These are phyloP conservation scores for Ustilago vetiveriae DNA, from an alignment of 1,284 basidiomycete species.

Conservation along the genomic window DNA sequence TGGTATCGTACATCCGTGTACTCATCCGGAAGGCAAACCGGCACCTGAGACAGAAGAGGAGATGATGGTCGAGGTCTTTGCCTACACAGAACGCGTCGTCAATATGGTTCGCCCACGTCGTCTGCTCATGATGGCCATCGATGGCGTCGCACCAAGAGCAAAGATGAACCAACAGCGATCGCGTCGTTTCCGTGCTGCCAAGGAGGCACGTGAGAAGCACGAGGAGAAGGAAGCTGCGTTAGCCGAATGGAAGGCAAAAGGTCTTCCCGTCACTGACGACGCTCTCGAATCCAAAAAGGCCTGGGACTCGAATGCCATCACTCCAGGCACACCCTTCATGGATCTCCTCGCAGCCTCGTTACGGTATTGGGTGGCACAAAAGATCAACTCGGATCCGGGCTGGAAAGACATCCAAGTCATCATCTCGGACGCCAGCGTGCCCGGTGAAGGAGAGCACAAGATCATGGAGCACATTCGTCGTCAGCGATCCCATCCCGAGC, in stretches of 20 bases:
- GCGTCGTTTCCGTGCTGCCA: conserved; percentile 90
- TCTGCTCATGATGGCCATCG: conserved; percentile 97
- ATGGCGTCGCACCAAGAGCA: conserved; percentile 95
- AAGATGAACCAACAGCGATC: conserved; percentile 99
- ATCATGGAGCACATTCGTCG: conserved; percentile 98
- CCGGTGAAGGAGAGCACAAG: conserved; percentile 99
- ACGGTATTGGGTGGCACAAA: conserved; percentile 95
- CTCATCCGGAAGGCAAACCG: conserved; percentile 90
- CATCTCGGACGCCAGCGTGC: conserved; percentile 95
- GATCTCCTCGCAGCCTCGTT: conserved; percentile 85
- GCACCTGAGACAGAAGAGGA: conserved; percentile 97
- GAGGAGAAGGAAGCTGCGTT: conserved; percentile 83
- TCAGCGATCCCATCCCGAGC: conserved; percentile 83
- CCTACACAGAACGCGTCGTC: conserved; percentile 95
- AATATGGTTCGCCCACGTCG: conserved; percentile 96
- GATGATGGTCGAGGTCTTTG: conserved; percentile 99
- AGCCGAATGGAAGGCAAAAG: conserved; percentile 86
- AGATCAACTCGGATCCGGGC: conserved; percentile 92
- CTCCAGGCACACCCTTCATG: conserved; percentile 98
- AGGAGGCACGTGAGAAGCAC: conserved; percentile 94
- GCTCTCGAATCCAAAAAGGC: conserved; percentile 80
- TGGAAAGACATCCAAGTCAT: conserved; percentile 88
- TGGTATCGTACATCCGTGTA: conserved; percentile 88
- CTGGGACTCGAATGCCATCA: conserved; percentile 99
- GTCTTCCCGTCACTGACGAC: conserved; percentile 83